These are phyloP conservation scores for Pistacia integerrima DNA, from an alignment of 345 rosid genomes.

Conservation along the genomic window DNA sequence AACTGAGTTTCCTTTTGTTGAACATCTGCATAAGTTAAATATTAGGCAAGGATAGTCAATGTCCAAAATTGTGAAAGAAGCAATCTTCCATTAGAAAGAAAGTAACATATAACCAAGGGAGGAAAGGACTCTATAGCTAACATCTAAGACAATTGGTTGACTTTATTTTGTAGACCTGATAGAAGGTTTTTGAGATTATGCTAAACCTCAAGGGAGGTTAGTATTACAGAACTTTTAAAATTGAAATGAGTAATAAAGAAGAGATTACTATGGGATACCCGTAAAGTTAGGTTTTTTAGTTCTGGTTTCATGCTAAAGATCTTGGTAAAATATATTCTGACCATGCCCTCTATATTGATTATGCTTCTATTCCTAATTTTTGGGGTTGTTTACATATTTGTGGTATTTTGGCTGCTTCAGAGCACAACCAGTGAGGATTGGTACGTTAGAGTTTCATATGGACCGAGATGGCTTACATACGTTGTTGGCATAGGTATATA, in stretches of 20 bases:
- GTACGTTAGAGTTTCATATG: slow-evolving; percentile 76
- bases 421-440: slow-evolving; percentile 50
- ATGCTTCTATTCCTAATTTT: background rate
- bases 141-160: background rate
- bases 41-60: background rate
- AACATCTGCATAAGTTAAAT: background rate
- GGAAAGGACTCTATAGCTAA: background rate
- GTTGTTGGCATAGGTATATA: slow-evolving; percentile 74
- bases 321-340: background rate
- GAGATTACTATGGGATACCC: background rate
- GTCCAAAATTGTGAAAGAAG: background rate
- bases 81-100: background rate
- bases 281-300: background rate
- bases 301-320: background rate
- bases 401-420: slow-evolving; percentile 46
- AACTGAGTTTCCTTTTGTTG: background rate
- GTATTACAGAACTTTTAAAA: background rate
- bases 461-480: slow-evolving; percentile 92
- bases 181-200: background rate
- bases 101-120: background rate
- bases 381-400: slow-evolving; percentile 1
- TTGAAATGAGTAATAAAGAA: slow-evolving; percentile 6
- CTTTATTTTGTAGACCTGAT: background rate
- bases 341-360: background rate
- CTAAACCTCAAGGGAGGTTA: background rate